Conservation (phyloP, 2,329 filamentous ascomycete species). For the Ophiosphaerella herpotricha region DNA sequence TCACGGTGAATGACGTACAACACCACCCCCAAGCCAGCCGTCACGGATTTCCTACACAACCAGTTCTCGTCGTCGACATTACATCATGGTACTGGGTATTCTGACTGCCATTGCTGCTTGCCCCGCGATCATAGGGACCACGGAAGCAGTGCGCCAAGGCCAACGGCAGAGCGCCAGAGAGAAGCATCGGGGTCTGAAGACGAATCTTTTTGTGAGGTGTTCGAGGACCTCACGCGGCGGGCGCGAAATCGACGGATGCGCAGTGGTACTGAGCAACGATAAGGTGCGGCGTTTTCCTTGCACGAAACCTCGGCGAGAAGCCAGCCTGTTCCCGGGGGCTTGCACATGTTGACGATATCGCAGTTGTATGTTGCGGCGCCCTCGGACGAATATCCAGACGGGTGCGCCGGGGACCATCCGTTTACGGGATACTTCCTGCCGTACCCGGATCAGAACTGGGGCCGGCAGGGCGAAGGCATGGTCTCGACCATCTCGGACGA, state of each 20-base stretch:
- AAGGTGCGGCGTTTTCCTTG: slow-evolving; percentile 40
- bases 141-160: slow-evolving; percentile 53
- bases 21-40: too few relatives aligned
- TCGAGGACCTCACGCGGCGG: slow-evolving; percentile 46
- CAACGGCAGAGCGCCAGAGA: slow-evolving; percentile 52
- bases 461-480: slow-evolving; percentile 48
- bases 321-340: neutral
- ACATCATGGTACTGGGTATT: slow-evolving; percentile 34
- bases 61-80: neutral
- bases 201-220: slow-evolving; percentile 50
- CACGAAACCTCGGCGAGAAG: neutral
- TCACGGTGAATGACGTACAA: neutral
- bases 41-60: neutral
- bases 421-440: slow-evolving; percentile 61
- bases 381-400: slow-evolving; percentile 19
- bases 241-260: slow-evolving; percentile 47
- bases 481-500: slow-evolving; percentile 57
- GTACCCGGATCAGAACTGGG: slow-evolving; percentile 56
- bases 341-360: neutral
- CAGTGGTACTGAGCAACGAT: slow-evolving; percentile 48
- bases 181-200: slow-evolving; percentile 52
- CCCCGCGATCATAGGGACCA: slow-evolving; percentile 51
- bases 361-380: slow-evolving; percentile 21
- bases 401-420: slow-evolving; percentile 49
- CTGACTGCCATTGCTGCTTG: slow-evolving; percentile 46